Percentiles rank a stretch among this genome's conserved stretches.
phyloP scores from a whole-genome alignment of 345 rosid species.

The Eucalyptus virginea region DNA sequence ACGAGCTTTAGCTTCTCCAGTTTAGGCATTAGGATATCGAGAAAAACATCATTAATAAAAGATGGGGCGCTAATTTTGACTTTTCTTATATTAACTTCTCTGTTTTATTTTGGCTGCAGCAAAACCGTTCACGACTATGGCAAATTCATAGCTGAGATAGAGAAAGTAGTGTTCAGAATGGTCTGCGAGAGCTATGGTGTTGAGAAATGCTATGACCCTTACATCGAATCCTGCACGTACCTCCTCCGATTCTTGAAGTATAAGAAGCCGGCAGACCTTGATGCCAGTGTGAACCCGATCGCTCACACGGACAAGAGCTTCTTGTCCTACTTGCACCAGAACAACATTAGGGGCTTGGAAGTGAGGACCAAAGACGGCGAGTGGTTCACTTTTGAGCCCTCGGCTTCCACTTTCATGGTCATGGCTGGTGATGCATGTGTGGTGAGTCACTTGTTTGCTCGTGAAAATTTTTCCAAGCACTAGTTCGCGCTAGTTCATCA shows the following conservation, averaged over 20 bases:
- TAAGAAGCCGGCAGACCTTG: background rate
- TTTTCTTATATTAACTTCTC: background rate
- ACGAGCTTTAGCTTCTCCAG: background rate
- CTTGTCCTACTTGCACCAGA: conserved; percentile 7
- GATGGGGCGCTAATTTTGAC: background rate
- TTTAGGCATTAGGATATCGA: background rate
- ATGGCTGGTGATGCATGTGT: conserved; percentile 8
- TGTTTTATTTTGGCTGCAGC: background rate
- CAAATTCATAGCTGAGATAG: background rate
- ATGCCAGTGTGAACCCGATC: background rate
- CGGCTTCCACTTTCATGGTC: conserved; percentile 10
- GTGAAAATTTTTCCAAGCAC: background rate
- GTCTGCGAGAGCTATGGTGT: conserved; percentile 1
- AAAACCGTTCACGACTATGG: background rate
- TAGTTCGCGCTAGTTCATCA: background rate
- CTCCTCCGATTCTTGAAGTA: conserved; percentile 9
- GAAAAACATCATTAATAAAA: background rate
- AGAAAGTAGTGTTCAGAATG: background rate
- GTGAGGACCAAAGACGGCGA: conserved; percentile 1
- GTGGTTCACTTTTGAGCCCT: conserved; percentile 1
- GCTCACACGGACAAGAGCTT: background rate
- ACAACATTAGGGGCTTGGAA: conserved; percentile 9
- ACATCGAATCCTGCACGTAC: background rate
- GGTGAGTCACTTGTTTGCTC: background rate
- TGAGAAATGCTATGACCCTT: background rate